phyloP scores from a whole-genome alignment of 2,329 filamentous ascomycete species.

The Scopulariopsis brevicaulis region DNA sequence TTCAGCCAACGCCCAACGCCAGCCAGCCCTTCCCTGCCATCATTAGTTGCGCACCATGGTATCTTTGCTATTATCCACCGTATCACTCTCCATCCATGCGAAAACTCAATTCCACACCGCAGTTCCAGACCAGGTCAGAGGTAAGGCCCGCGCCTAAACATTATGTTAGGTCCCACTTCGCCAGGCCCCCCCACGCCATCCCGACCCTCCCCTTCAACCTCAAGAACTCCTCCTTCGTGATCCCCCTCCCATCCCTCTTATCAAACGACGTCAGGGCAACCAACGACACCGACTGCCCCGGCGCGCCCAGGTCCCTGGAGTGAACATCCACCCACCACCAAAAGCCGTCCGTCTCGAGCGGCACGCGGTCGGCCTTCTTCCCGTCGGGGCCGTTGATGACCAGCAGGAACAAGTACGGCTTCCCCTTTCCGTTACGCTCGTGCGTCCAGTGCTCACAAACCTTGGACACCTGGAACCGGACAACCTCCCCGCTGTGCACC shows the following conservation, averaged over 20 bases:
- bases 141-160: neutral
- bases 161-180: slow-evolving; percentile 38
- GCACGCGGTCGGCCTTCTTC: slow-evolving; percentile 53
- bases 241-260: slow-evolving; percentile 32
- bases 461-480: slow-evolving; percentile 73
- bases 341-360: slow-evolving; percentile 66
- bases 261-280: slow-evolving; percentile 44
- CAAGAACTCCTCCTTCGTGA: slow-evolving; percentile 36
- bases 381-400: slow-evolving; percentile 56
- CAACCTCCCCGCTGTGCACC: slow-evolving; percentile 39
- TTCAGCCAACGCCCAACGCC: too few species aligned
- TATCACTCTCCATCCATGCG: neutral
- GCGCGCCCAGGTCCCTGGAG: slow-evolving; percentile 50
- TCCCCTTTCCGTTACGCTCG: slow-evolving; percentile 53
- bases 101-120: neutral
- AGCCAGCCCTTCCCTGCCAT: too few species aligned
- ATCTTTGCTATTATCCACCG: too few species aligned
- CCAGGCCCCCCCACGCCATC: slow-evolving; percentile 30
- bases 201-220: slow-evolving; percentile 24
- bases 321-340: slow-evolving; percentile 75
- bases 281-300: slow-evolving; percentile 57
- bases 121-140: neutral
- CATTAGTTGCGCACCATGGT: too few species aligned
- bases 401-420: slow-evolving; percentile 55
- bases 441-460: slow-evolving; percentile 75